phyloP scores from a whole-genome alignment of 495 filamentous ascomycete species.

The Venustampulla echinocandica region DNA sequence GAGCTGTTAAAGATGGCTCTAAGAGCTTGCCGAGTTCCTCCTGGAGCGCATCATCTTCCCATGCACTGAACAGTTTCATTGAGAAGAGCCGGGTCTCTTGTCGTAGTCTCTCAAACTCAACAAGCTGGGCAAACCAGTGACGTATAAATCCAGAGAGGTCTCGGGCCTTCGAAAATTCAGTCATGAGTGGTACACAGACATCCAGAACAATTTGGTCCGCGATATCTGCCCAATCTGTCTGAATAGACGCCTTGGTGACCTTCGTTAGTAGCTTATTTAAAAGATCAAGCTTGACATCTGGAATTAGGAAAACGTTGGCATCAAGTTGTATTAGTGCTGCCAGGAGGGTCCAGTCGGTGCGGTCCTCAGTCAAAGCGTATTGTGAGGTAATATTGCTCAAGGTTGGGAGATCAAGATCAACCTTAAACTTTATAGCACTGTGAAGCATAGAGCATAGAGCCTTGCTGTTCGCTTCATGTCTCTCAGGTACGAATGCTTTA shows the following conservation, averaged over 20 bases:
- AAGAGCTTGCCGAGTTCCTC: conserved; percentile 32
- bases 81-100: conserved; percentile 5
- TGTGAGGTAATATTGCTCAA: conserved; percentile 34
- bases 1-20: conserved; percentile 34
- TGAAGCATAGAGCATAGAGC: conserved; percentile 32
- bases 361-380: conserved; percentile 29
- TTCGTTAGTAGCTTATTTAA: conserved; percentile 28
- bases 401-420: conserved; percentile 24
- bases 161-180: conserved; percentile 54
- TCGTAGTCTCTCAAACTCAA: conserved; percentile 33
- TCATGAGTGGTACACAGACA: conserved; percentile 49
- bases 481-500: conserved; percentile 18
- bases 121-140: conserved; percentile 56
- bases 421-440: conserved; percentile 29
- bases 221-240: conserved; percentile 13
- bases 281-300: conserved; percentile 25
- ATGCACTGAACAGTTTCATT: conserved; percentile 32
- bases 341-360: conserved; percentile 53
- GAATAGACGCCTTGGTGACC: conserved; percentile 21
- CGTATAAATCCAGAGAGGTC: conserved; percentile 58
- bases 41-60: conserved; percentile 56
- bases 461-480: conserved; percentile 8
- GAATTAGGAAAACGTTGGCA: conserved; percentile 55
- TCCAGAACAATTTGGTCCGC: conserved; percentile 22
- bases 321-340: conserved; percentile 55